Percentiles rank a stretch among this genome's conserved stretches.
Evolutionary conservation across 202 grass and related monocot species (phyloP).

Genomic region (Digitaria exilis): DNA sequence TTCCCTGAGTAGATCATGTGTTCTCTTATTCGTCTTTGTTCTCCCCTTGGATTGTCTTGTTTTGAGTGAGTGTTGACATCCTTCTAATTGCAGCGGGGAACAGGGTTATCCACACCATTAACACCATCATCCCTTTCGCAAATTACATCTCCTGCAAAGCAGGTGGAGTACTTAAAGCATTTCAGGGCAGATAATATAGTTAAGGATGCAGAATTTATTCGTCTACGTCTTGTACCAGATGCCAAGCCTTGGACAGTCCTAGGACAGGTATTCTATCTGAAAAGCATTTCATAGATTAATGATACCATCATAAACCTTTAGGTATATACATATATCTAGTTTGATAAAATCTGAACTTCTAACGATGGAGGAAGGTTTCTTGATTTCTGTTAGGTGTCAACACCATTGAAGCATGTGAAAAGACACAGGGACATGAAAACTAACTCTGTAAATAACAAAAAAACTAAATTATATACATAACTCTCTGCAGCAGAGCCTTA

Average conservation of each 20-base stretch:
- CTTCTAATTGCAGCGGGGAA: slow-evolving; percentile 67
- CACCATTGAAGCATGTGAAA: slow-evolving; percentile 1
- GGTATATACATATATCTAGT: not conserved
- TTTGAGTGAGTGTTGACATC: not conserved
- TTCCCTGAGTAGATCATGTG: not conserved
- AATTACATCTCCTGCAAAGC: slow-evolving; percentile 60
- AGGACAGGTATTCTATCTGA: slow-evolving; percentile 71
- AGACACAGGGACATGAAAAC: not conserved
- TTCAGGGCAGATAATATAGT: slow-evolving; percentile 97
- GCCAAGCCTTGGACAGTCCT: slow-evolving; percentile 86
- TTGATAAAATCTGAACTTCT: not conserved
- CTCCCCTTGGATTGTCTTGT: not conserved
- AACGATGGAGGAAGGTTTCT: not conserved
- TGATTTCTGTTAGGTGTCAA: not conserved
- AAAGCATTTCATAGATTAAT: not conserved
- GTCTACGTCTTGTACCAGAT: slow-evolving; percentile 63
- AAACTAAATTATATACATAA: not conserved
- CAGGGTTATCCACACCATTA: slow-evolving; percentile 84
- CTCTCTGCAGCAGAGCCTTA: not conserved
- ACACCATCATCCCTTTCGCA: slow-evolving; percentile 89
- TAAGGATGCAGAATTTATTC: slow-evolving; percentile 87
- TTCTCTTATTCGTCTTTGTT: not conserved
- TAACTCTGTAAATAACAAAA: not conserved
- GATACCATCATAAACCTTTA: not conserved
- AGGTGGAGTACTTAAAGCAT: slow-evolving; percentile 82